Evolutionary conservation across 768 basidiomycete genomes (phyloP).

Genomic region (Amyloporia xantha): DNA sequence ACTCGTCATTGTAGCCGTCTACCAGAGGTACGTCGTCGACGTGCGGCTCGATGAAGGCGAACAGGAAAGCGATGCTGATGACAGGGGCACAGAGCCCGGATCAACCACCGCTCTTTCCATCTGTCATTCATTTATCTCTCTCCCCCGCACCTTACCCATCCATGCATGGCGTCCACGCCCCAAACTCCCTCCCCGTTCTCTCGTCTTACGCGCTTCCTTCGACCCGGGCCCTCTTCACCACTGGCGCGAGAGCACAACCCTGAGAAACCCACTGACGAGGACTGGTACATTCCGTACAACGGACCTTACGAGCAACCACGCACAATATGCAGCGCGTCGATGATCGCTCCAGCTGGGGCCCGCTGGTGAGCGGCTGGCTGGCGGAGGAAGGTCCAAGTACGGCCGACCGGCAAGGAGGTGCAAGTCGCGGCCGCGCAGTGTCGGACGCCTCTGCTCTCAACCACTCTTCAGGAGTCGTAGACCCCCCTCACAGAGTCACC

Average conservation of each 20-base stretch:
- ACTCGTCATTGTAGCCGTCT: too few species aligned
- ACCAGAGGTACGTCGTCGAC: too few species aligned
- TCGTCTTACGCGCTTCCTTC: constrained; percentile 32
- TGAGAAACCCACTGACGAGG: constrained; percentile 27
- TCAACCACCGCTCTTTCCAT: constrained; percentile 3
- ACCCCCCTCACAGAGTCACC: constrained; percentile 24
- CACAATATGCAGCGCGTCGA: constrained; percentile 13
- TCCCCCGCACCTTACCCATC: not conserved
- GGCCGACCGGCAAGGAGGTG: constrained; percentile 3
- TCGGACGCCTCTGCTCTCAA: constrained; percentile 39
- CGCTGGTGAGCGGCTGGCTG: constrained; percentile 23
- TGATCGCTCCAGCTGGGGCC: constrained; percentile 28
- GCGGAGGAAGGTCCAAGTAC: constrained; percentile 13
- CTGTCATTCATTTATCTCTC: constrained; percentile 4
- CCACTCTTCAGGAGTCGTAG: constrained; percentile 30
- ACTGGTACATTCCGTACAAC: constrained; percentile 63
- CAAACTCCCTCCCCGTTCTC: constrained; percentile 27
- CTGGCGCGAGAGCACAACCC: constrained; percentile 7
- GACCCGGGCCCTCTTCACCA: constrained; percentile 17
- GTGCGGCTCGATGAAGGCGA: too few species aligned
- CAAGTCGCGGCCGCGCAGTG: constrained; percentile 26
- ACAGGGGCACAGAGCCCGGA: not conserved
- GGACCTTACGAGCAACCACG: constrained; percentile 48
- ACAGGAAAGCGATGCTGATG: too few species aligned
- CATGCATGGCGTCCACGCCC: constrained; percentile 6